Evolutionary conservation across 2,329 filamentous ascomycete genomes (phyloP).

Genomic region (Cytospora schulzeri): DNA sequence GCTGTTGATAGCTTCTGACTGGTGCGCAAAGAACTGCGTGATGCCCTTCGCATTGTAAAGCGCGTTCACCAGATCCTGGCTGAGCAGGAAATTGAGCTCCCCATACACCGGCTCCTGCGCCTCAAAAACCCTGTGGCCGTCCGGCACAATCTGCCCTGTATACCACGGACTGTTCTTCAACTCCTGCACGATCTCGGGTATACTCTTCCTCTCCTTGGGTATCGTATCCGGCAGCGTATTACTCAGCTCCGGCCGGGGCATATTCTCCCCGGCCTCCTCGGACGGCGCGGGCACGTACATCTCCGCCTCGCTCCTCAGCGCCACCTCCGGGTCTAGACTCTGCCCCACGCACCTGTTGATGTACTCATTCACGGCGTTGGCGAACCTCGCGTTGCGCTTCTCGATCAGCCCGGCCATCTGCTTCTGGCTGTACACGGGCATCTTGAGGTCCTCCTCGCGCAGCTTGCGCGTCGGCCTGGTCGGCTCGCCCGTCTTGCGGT

Average conservation of each 20-base stretch:
- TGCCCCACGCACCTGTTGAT: conserved; percentile 71
- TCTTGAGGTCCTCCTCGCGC: conserved; percentile 78
- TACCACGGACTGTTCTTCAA: conserved; percentile 87
- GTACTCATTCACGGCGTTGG: conserved; percentile 74
- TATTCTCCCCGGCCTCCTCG: conserved; percentile 42
- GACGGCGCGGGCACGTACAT: conserved; percentile 64
- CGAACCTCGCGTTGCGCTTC: conserved; percentile 84
- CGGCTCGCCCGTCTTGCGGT: conserved; percentile 73
- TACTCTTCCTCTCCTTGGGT: conserved; percentile 75
- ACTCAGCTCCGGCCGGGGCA: conserved; percentile 37
- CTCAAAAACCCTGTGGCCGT: conserved; percentile 89
- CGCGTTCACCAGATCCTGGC: conserved; percentile 92
- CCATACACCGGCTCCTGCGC: conserved; percentile 80
- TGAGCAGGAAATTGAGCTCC: conserved; percentile 81
- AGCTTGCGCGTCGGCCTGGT: conserved; percentile 68
- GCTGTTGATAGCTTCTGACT: conserved; percentile 90
- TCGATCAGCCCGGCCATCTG: conserved; percentile 89
- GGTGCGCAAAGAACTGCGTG: conserved; percentile 83
- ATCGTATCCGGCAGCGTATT: conserved; percentile 68
- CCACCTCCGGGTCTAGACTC: conserved; percentile 66
- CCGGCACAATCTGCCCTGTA: conserved; percentile 86
- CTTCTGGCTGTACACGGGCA: conserved; percentile 91
- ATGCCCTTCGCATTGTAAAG: conserved; percentile 91
- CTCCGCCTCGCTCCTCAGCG: conserved; percentile 60
- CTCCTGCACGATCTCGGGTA: conserved; percentile 83